phyloP scores from a whole-genome alignment of 306 rosid genomes.

The Erythrophleum fordii region DNA sequence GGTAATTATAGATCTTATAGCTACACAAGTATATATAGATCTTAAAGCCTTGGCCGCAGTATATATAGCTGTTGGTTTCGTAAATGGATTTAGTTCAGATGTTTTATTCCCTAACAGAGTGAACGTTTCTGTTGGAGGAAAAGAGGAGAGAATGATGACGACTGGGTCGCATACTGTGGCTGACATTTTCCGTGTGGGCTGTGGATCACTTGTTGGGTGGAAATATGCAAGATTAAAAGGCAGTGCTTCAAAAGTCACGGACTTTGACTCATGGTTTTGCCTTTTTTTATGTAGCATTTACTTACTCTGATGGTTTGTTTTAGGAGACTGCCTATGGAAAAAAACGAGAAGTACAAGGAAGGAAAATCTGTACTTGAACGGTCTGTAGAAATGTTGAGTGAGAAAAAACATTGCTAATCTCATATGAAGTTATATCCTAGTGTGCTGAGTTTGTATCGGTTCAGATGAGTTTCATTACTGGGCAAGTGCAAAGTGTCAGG shows the following conservation, averaged over 20 bases:
- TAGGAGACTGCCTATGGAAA: conserved; percentile 78
- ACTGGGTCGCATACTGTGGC: conserved; percentile 94
- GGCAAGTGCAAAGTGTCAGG: conserved; percentile 80
- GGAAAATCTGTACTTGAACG: conserved; percentile 80
- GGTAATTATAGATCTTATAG: conserved; percentile 29
- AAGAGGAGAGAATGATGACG: conserved; percentile 78
- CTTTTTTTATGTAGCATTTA: conserved; percentile 31
- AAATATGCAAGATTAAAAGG: conserved; percentile 77
- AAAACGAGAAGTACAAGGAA: conserved; percentile 76
- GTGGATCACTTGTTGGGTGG: conserved; percentile 98
- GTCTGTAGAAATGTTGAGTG: conserved; percentile 54
- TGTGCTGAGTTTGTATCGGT: neutral
- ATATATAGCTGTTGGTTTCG: conserved; percentile 24
- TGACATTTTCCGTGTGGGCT: conserved; percentile 95
- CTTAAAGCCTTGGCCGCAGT: neutral
- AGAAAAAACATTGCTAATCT: conserved; percentile 38
- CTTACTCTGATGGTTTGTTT: conserved; percentile 51
- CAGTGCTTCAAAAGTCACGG: conserved; percentile 30
- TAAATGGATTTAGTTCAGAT: conserved; percentile 20
- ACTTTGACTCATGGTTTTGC: neutral
- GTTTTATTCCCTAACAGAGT: conserved; percentile 57
- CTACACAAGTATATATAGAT: conserved; percentile 9
- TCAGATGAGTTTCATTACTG: conserved; percentile 46
- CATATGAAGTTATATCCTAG: conserved; percentile 21
- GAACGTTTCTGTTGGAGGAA: conserved; percentile 72